Base-by-base conservation (phyloP, 2,329 filamentous ascomycete species). In the Colletotrichum sp. region DNA sequence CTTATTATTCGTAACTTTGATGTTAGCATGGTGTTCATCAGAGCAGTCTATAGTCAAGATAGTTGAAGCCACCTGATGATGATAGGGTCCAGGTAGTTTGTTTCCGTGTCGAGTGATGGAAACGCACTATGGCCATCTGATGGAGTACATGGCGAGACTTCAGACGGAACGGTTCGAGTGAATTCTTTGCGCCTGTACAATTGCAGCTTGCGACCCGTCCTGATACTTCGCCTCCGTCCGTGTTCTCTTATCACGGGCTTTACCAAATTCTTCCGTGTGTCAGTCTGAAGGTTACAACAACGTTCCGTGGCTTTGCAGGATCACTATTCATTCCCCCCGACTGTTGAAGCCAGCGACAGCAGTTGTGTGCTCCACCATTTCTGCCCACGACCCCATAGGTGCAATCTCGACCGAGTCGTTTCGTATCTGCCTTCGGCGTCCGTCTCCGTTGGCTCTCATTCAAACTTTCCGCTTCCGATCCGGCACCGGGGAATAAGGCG, bases 401-500 rank as follows among this genome's bases (percentile, higher is more conserved):
- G n/a, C n/a, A n/a, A 55, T 24, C 22, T 24, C 55, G 22, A 9
- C 15, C 6, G 18, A 15, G 5, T 30, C 10, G 44, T 66, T 52
- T 28, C 9, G n/a, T 22, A 18, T 63, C 39, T 28, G 39, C n/a
- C 39, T 16, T 34, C 55, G 18, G 18, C 30, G 22, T 6, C 26
- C 30, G n/a, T 24, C 36, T 44, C 57, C 63, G 24, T 34, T 34
- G 63, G 55, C 12, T 13, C n/a, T n/a, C 6, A 18, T 28, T 15
- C 30, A 36, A n/a, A 24, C 24, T 52, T 62, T 34, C 24, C 34
- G 68, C 34, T 26, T 44, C 72, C 72, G 36, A 26, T 15, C 44
- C 39, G 52, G 26, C 18, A 32, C 26, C n/a, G 18, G 44, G 32
- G 55, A 26, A 48, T 24, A 34, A 48, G 55, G 34, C 44, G 30